phyloP scores from a whole-genome alignment of 2,329 filamentous ascomycete genomes.

The Trichoderma sp. region DNA sequence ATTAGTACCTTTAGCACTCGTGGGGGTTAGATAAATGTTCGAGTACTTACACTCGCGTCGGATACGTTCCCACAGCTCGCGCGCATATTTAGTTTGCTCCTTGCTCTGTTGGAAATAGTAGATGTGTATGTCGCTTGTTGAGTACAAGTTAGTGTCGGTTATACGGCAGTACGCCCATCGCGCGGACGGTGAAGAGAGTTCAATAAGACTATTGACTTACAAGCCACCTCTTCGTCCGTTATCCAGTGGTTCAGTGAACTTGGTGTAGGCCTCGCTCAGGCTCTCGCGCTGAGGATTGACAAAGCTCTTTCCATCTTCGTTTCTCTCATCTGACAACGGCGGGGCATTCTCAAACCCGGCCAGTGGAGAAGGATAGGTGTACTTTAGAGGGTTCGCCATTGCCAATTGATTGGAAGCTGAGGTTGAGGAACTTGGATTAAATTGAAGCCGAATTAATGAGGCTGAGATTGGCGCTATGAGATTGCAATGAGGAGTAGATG shows the following conservation, averaged over 20 bases:
- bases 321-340: constrained; percentile 55
- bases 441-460: neutral
- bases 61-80: constrained; percentile 73
- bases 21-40: neutral
- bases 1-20: neutral
- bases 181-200: neutral
- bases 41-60: constrained; percentile 66
- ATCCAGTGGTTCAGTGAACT: constrained; percentile 65
- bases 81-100: constrained; percentile 64
- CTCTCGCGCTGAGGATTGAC: constrained; percentile 61
- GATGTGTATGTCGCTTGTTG: constrained; percentile 70
- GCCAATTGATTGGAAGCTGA: neutral
- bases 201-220: constrained; percentile 39
- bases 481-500: constrained; percentile 1
- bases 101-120: constrained; percentile 70
- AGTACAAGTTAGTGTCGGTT: neutral
- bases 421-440: neutral
- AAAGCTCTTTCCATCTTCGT: constrained; percentile 74
- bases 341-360: constrained; percentile 55
- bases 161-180: neutral
- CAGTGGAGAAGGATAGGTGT: constrained; percentile 30
- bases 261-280: constrained; percentile 65
- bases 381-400: constrained; percentile 16
- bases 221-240: constrained; percentile 70
- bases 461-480: neutral